Base-by-base conservation (phyloP, 495 filamentous ascomycete genomes). In the Talaromyces borbonicus region DNA sequence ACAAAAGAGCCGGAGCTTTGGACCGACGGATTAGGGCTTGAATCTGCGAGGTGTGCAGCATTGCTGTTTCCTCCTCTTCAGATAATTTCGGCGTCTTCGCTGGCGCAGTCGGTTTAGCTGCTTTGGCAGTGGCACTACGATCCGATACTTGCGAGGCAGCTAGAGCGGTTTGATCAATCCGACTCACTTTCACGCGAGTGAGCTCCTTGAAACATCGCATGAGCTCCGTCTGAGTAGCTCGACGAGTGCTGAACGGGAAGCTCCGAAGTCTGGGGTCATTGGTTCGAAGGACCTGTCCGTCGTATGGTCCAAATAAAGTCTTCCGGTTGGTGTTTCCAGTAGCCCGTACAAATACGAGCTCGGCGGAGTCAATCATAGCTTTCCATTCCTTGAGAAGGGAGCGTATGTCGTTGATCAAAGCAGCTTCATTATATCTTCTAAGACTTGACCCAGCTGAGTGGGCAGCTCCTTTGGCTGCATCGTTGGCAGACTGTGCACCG, bases 181-280 rank as follows among this genome's bases (percentile, higher is more conserved):
- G 75, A 47, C 77, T 81, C 39, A 94, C 69, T 61, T 98, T 96
- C 8, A 93, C 75, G 1, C 90, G 71, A 0, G 92, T 98, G 5
- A 98, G 71, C 58, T 98, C 93, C 47, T 89, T 82, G 55, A 95
- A 98, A 39, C 81, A 78, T 15, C 89, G 78, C 85, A 95, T 89
- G 1, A 98, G 81, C 62, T 98, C 92, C 26, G 79, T 84, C 51
- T 98, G 89, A 0, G 92, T 98, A 2, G 92, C 88, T 19, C 92
- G 73, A n/a, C 90, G 78, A 8, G 92, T 98, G 63, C 76, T 93
- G 63, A 98, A 97, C 0, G 92, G 92, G 55, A 98, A 95, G 0
- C 85, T 81, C 33, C 93, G 75, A 52, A 92, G 71, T n/a, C 93
- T 74, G 1, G 80, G 71, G 54, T 98, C 92, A 53, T 89, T 92